Evolutionary conservation across 2,329 filamentous ascomycete genomes (phyloP).

Genomic region (Diplodia scrobiculata): DNA sequence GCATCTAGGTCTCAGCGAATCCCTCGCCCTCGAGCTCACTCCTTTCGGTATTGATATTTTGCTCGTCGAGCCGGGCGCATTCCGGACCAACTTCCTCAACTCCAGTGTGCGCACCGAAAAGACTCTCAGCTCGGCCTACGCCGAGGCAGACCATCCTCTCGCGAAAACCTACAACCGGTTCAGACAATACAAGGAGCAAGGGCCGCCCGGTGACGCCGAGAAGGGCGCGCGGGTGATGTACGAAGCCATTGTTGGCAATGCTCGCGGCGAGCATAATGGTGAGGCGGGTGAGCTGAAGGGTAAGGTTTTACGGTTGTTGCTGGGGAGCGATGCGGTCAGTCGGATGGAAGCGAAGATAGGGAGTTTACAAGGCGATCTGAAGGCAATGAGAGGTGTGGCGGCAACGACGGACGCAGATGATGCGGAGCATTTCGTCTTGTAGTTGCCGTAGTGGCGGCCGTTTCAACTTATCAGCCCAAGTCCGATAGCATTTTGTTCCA

Average conservation of each 20-base stretch:
- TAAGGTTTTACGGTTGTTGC: not conserved
- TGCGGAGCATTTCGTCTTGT: not conserved
- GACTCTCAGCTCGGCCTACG: constrained; percentile 37
- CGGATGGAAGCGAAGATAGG: not conserved
- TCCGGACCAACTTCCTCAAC: constrained; percentile 36
- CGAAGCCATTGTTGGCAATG: constrained; percentile 50
- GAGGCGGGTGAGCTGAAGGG: constrained; percentile 2
- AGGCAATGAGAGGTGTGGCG: not conserved
- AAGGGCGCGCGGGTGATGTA: constrained; percentile 58
- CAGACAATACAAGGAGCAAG: not conserved
- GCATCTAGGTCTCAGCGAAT: not conserved
- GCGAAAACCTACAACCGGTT: not conserved
- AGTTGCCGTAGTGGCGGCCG: no score
- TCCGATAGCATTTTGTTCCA: no score
- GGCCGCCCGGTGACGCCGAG: constrained; percentile 57
- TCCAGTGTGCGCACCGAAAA: constrained; percentile 33
- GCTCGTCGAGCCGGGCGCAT: constrained; percentile 22
- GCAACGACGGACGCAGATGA: not conserved
- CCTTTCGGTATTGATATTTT: constrained; percentile 15
- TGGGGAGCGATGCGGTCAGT: not conserved
- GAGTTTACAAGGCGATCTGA: not conserved
- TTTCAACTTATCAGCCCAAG: no score
- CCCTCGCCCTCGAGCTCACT: not conserved
- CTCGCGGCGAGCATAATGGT: not conserved
- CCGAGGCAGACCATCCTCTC: constrained; percentile 43